Percentiles rank a stretch among this genome's conserved stretches.
These are phyloP conservation scores for Cymbidium sinense DNA, from an alignment of 106 monocot genomes.

Conservation along the genomic window DNA sequence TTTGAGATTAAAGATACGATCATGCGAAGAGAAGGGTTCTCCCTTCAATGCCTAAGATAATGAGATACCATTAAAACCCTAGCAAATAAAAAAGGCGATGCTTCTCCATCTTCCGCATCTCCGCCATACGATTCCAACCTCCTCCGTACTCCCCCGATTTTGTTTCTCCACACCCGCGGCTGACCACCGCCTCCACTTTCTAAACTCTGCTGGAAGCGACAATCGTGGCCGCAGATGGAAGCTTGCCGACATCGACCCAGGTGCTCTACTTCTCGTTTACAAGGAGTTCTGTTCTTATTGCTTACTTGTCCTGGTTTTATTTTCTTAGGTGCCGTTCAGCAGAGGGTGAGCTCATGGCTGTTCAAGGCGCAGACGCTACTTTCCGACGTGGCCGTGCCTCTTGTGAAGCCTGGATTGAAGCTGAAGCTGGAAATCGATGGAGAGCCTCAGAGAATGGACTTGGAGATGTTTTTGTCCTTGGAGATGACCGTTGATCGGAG, in stretches of 20 bases:
- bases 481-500: conserved; percentile 63
- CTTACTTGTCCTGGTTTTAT: background rate
- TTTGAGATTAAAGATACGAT: too few species aligned
- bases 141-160: background rate
- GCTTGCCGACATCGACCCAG: conserved; percentile 36
- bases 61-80: too few species aligned
- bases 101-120: conserved; percentile 4
- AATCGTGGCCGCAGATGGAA: conserved; percentile 37
- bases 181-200: background rate
- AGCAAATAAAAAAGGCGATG: background rate
- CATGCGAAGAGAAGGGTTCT: background rate
- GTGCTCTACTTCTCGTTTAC: conserved; percentile 9
- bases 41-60: background rate
- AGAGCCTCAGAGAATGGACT: conserved; percentile 25
- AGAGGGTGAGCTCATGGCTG: conserved; percentile 64
- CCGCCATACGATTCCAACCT: background rate
- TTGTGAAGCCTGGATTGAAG: conserved; percentile 34
- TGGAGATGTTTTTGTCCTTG: conserved; percentile 37
- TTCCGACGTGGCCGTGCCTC: conserved; percentile 47
- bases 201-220: conserved; percentile 1
- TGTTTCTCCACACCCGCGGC: conserved; percentile 9
- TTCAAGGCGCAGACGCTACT: conserved; percentile 50
- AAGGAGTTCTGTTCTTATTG: background rate
- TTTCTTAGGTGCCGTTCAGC: conserved; percentile 44
- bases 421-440: conserved; percentile 12